Evolutionary conservation across 805 yeast genomes (phyloP), one percentile per base, ranked within the genome.

Genomic region (Blastobotrys terrestris): DNA sequence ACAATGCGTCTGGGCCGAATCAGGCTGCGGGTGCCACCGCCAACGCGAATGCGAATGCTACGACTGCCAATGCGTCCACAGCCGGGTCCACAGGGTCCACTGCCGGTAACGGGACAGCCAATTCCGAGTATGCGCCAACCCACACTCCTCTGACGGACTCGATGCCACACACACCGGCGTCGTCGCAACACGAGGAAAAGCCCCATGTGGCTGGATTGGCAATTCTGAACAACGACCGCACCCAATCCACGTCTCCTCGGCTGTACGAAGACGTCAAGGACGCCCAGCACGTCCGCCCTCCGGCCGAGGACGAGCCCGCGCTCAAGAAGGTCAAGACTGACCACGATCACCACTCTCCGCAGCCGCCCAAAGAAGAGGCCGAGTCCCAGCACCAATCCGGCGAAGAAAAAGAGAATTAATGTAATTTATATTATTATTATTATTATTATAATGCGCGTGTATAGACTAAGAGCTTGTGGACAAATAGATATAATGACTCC

Each of bases 101-200:
- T 44, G 50, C 54, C 2, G 31, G 53, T n/a, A 19, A 45, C 59
- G 13, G 44, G 51, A n/a, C n/a, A n/a, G n/a, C n/a, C n/a, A n/a
- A n/a, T n/a, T n/a, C n/a, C n/a, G n/a, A n/a, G n/a, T n/a, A n/a
- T n/a, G n/a, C n/a, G n/a, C n/a, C n/a, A n/a, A n/a, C n/a, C n/a
- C n/a, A n/a, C 47, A 58, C 62, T 31, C 61, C 62, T 4, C 51
- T 55, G 48, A 56, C 59, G 16, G 61, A 55, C 42, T 47, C 53
- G 31, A 48, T 57, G 53, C 59, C 59, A 16, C 59, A 57, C 49
- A 58, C 63, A 14, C 61, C 61, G 8, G 22, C 19, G 4, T 43
- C 46, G 14, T 18, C 46, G 18, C 14, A 19, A 15, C 44, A 11
- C 6, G 14, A 19, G 44, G 16, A n/a, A 19, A 40, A n/a, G 16